A percentile compares a stretch with the other conserved stretches of the same genome.
Evolutionary conservation across 192 early-diverging fungal species (phyloP).

Genomic region (Funneliformis mosseae): DNA sequence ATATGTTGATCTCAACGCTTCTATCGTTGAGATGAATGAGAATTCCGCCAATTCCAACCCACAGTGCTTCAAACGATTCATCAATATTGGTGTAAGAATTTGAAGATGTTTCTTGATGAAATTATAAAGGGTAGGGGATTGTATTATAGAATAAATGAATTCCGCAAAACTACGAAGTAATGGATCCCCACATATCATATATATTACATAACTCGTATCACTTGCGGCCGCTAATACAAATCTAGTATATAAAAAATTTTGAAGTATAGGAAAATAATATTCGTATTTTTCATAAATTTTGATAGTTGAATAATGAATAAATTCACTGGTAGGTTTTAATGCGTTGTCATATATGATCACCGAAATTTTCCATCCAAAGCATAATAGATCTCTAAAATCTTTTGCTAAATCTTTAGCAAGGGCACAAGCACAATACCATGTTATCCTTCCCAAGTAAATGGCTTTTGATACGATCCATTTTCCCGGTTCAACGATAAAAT

Average conservation of each 20-base stretch:
- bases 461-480: slow-evolving; percentile 1
- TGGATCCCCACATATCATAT: neutral
- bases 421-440: slow-evolving; percentile 24
- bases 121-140: neutral
- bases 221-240: neutral
- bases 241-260: neutral
- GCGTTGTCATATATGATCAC: neutral
- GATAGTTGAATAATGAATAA: neutral
- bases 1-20: neutral
- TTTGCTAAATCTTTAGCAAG: slow-evolving; percentile 16
- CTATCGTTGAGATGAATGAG: neutral
- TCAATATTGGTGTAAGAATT: neutral
- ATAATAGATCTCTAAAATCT: slow-evolving; percentile 21
- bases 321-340: neutral
- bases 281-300: neutral
- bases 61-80: neutral
- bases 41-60: neutral
- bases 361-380: neutral
- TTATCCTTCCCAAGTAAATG: slow-evolving; percentile 6
- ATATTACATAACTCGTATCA: neutral
- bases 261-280: neutral
- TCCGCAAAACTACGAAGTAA: neutral
- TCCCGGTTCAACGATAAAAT: slow-evolving; percentile 13
- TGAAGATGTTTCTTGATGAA: neutral
- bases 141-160: neutral